Evolutionary conservation across 192 early-diverging fungal genomes (phyloP).

Genomic region (Spinellus fusiger): DNA sequence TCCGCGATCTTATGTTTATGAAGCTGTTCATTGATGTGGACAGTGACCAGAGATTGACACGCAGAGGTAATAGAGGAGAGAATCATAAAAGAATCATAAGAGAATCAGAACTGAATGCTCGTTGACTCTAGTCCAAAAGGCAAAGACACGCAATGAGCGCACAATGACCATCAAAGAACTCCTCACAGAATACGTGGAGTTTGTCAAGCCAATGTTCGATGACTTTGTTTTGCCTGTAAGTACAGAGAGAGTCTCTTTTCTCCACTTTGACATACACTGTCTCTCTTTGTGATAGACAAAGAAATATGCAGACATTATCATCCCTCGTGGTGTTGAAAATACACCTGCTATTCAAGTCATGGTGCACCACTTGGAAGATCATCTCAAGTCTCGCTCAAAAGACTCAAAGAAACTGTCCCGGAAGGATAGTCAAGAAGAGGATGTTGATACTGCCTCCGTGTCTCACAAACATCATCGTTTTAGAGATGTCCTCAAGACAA

Average conservation of each 20-base stretch:
- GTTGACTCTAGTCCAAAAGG: conserved; percentile 25
- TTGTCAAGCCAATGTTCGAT: conserved; percentile 83
- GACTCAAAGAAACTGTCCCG: background rate
- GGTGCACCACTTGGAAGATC: conserved; percentile 35
- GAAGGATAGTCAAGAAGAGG: too few species aligned
- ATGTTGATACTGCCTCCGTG: too few species aligned
- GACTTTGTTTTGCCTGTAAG: conserved; percentile 77
- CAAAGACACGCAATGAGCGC: conserved; percentile 23
- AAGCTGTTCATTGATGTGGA: conserved; percentile 85
- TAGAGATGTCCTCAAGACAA: too few species aligned
- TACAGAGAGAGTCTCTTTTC: background rate
- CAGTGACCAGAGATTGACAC: conserved; percentile 64
- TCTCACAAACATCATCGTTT: too few species aligned
- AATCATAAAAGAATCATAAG: background rate
- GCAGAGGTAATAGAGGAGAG: conserved; percentile 27
- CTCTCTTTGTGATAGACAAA: conserved; percentile 44
- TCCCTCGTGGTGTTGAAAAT: conserved; percentile 62
- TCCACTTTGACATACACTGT: background rate
- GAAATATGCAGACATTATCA: conserved; percentile 70
- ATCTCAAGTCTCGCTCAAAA: conserved; percentile 5
- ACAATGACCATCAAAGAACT: conserved; percentile 44
- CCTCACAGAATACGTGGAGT: conserved; percentile 62
- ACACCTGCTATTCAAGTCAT: conserved; percentile 59
- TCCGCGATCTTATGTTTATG: conserved; percentile 68
- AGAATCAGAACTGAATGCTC: conserved; percentile 25